phyloP scores from a whole-genome alignment of 805 yeast genomes.

The Hanseniaspora occidentalis region DNA sequence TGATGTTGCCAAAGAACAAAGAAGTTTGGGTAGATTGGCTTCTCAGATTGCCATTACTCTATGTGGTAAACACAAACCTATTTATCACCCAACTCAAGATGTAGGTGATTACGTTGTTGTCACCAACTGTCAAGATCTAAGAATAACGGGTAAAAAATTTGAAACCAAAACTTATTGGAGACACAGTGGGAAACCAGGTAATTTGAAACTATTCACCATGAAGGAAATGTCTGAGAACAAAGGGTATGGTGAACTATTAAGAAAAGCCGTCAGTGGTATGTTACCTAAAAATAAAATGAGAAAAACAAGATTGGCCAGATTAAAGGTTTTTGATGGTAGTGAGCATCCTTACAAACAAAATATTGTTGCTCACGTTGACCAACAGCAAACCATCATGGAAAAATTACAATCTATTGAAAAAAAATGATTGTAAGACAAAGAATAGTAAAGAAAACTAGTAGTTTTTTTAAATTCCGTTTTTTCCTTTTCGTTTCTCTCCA shows the following conservation, averaged over 20 bases:
- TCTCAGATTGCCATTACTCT: constrained; percentile 75
- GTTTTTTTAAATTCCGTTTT: too few species aligned
- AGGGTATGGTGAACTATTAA: constrained; percentile 80
- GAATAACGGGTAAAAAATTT: constrained; percentile 77
- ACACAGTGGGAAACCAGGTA: constrained; percentile 85
- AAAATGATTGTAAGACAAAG: too few species aligned
- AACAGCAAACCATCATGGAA: constrained; percentile 39
- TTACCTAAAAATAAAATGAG: constrained; percentile 84
- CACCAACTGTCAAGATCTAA: constrained; percentile 74
- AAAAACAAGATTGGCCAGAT: constrained; percentile 64
- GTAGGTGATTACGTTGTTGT: constrained; percentile 96
- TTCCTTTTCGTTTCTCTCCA: too few species aligned
- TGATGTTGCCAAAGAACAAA: constrained; percentile 69
- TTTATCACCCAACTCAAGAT: constrained; percentile 65
- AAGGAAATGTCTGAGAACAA: constrained; percentile 57
- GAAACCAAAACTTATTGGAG: constrained; percentile 75
- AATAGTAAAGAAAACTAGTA: too few species aligned
- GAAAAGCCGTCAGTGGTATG: constrained; percentile 90
- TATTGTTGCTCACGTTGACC: constrained; percentile 75
- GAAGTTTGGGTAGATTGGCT: constrained; percentile 90
- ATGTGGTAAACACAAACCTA: constrained; percentile 97
- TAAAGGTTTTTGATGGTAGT: constrained; percentile 79
- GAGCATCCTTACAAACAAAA: constrained; percentile 80
- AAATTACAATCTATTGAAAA: not conserved
- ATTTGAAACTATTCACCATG: constrained; percentile 74